Conservation (phyloP, 106 monocot species). For the Dioscorea dumetorum region DNA sequence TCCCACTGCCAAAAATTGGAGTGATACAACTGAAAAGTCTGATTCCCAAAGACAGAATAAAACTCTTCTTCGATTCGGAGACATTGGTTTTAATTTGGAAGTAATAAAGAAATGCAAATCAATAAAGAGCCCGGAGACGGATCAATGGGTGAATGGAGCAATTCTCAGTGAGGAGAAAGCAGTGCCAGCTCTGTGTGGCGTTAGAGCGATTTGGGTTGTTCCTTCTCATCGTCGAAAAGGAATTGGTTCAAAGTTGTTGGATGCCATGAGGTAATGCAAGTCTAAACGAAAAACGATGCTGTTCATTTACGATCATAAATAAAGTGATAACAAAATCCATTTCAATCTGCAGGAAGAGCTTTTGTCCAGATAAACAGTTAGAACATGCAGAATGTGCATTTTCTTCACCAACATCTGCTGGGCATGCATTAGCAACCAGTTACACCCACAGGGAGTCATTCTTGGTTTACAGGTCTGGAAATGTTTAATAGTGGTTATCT, state of each 20-base stretch:
- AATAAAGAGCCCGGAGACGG: not conserved
- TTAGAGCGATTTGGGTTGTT: conserved; percentile 70
- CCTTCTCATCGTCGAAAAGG: conserved; percentile 36
- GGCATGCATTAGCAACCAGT: conserved; percentile 33
- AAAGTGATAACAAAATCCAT: too few species aligned
- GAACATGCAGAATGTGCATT: conserved; percentile 27
- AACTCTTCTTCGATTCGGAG: conserved; percentile 53
- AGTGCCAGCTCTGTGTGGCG: conserved; percentile 47
- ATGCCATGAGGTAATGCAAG: conserved; percentile 37
- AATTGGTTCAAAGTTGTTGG: conserved; percentile 51
- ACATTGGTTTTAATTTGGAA: conserved; percentile 59
- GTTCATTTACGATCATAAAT: not conserved
- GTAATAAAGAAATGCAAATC: conserved; percentile 16
- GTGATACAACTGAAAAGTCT: not conserved
- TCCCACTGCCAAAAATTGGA: conserved; percentile 1
- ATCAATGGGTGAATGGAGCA: conserved; percentile 44
- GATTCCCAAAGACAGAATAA: not conserved
- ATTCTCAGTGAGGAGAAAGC: conserved; percentile 61
- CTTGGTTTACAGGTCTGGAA: conserved; percentile 23
- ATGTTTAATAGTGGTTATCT: not conserved
- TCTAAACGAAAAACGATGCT: too few species aligned
- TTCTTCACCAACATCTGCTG: conserved; percentile 45
- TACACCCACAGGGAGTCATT: conserved; percentile 23
- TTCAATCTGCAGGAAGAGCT: conserved; percentile 9
- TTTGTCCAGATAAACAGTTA: conserved; percentile 8